These are phyloP conservation scores for Trametes cubensis DNA, from an alignment of 768 basidiomycete species.

Conservation along the genomic window DNA sequence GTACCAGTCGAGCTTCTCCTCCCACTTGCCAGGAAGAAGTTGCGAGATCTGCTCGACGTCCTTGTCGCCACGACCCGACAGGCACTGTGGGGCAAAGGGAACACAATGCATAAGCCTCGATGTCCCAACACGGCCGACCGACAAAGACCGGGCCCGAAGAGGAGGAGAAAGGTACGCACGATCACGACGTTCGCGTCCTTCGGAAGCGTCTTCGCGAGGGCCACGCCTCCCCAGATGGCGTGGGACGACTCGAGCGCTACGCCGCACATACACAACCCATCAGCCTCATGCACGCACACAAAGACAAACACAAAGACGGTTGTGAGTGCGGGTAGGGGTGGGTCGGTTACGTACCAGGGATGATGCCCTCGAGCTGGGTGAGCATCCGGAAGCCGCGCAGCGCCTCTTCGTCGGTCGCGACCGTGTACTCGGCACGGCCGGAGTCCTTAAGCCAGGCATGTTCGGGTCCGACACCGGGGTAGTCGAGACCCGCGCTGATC, in stretches of 20 bases:
- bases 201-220: slow-evolving; percentile 80
- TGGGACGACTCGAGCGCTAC: slow-evolving; percentile 93
- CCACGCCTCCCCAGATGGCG: slow-evolving; percentile 91
- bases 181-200: slow-evolving; percentile 89
- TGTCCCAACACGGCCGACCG: too few relatives aligned
- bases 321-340: too few relatives aligned
- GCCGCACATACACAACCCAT: neutral
- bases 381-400: slow-evolving; percentile 89
- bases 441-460: slow-evolving; percentile 97
- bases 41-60: slow-evolving; percentile 97
- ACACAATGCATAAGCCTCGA: too few relatives aligned
- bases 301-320: too few relatives aligned
- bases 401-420: slow-evolving; percentile 92
- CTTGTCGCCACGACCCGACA: slow-evolving; percentile 96
- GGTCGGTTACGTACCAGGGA: slow-evolving; percentile 66
- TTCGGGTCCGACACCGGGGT: slow-evolving; percentile 97
- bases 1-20: slow-evolving; percentile 85
- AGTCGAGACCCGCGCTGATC: slow-evolving; percentile 94
- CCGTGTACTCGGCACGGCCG: slow-evolving; percentile 89
- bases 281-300: neutral
- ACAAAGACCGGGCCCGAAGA: neutral
- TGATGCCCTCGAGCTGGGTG: slow-evolving; percentile 95
- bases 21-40: slow-evolving; percentile 91
- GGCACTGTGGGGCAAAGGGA: slow-evolving; percentile 53
- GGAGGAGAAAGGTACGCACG: slow-evolving; percentile 51